Evolutionary conservation across 2,329 filamentous ascomycete species (phyloP).

Genomic region (Arthrocladium fulminans): DNA sequence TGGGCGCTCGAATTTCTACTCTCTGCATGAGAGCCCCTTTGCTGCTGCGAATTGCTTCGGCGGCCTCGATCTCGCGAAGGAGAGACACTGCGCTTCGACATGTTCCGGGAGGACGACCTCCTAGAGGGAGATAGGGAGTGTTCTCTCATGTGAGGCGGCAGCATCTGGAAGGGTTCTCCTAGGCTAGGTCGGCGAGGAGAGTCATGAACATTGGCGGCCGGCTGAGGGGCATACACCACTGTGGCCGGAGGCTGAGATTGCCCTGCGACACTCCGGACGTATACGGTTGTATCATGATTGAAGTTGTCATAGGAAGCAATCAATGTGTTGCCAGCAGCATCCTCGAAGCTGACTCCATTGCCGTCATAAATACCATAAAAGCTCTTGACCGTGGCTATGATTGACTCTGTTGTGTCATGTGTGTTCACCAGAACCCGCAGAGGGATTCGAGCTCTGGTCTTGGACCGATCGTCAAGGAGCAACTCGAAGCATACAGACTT

Average conservation of each 20-base stretch:
- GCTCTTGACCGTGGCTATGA: conserved; percentile 97
- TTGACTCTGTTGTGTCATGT: conserved; percentile 94
- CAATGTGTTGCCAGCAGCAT: conserved; percentile 76
- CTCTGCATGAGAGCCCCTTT: conserved; percentile 56
- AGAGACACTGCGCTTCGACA: conserved; percentile 70
- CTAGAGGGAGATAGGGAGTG: conserved; percentile 56
- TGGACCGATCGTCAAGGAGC: conserved; percentile 49
- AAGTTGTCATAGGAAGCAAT: conserved; percentile 98
- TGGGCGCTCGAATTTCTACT: conserved; percentile 55
- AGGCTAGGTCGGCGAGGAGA: conserved; percentile 49
- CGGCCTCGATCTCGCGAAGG: conserved; percentile 59
- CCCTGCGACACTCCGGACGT: conserved; percentile 69
- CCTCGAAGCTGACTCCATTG: conserved; percentile 89
- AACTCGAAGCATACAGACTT: conserved; percentile 60
- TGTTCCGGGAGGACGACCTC: conserved; percentile 56
- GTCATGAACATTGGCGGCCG: conserved; percentile 41
- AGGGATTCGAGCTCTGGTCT: conserved; percentile 52
- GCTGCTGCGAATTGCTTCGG: conserved; percentile 71
- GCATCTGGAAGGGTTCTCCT: conserved; percentile 57
- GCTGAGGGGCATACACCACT: conserved; percentile 39
- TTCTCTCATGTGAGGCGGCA: conserved; percentile 47
- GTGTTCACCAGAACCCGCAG: conserved; percentile 77
- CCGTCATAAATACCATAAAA: conserved; percentile 93
- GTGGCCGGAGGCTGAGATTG: conserved; percentile 41
- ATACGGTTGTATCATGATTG: conserved; percentile 81